Percentiles rank a stretch among this genome's conserved stretches.
Evolutionary conservation across 2,329 filamentous ascomycete species (phyloP).

Genomic region (Fusarium clavum): DNA sequence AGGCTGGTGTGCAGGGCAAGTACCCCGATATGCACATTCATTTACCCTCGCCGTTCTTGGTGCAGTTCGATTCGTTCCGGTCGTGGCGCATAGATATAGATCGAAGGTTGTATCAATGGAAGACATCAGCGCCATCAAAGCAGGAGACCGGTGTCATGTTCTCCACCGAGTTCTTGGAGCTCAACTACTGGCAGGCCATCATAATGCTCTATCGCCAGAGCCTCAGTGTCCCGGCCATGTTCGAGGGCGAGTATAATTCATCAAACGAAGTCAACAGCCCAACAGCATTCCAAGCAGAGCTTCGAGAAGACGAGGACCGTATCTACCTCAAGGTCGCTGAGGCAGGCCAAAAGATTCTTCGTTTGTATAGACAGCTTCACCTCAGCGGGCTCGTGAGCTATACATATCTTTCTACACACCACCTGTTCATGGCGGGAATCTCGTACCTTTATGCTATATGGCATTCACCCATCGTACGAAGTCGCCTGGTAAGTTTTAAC

Average conservation of each 20-base stretch:
- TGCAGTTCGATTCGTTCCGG: slow-evolving; percentile 84
- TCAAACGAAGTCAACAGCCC: slow-evolving; percentile 73
- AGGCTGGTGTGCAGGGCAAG: slow-evolving; percentile 72
- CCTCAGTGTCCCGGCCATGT: slow-evolving; percentile 83
- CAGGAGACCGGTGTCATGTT: slow-evolving; percentile 88
- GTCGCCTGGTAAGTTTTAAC: slow-evolving; percentile 76
- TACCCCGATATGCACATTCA: slow-evolving; percentile 82
- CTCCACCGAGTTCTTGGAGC: slow-evolving; percentile 87
- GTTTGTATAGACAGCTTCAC: slow-evolving; percentile 90
- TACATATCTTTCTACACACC: slow-evolving; percentile 94
- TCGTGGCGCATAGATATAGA: slow-evolving; percentile 92
- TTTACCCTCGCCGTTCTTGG: slow-evolving; percentile 86
- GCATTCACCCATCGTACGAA: slow-evolving; percentile 91
- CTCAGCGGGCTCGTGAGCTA: slow-evolving; percentile 92
- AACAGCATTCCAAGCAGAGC: slow-evolving; percentile 71
- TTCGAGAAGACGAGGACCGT: slow-evolving; percentile 84
- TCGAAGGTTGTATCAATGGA: slow-evolving; percentile 85
- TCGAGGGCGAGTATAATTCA: slow-evolving; percentile 81
- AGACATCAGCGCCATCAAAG: slow-evolving; percentile 80
- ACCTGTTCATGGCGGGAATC: slow-evolving; percentile 96
- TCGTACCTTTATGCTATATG: slow-evolving; percentile 97
- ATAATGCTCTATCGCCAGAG: slow-evolving; percentile 97
- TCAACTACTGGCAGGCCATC: slow-evolving; percentile 98
- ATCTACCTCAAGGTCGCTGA: slow-evolving; percentile 96
- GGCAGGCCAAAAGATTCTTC: slow-evolving; percentile 91